phyloP scores from a whole-genome alignment of 305 asterid genomes.

The Fraxinus velutina region DNA sequence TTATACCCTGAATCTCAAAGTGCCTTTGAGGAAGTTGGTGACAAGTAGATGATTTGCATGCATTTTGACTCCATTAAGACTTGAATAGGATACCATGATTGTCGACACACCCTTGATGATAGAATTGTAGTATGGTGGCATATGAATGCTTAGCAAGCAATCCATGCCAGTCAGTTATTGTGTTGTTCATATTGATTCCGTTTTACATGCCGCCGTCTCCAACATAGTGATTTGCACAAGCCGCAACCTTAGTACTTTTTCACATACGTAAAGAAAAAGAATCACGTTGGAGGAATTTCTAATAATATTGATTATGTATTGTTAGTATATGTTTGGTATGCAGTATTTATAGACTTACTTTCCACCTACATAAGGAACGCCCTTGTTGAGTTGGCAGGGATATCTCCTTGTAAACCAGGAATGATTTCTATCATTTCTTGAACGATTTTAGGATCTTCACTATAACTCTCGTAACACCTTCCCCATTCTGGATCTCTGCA shows the following conservation, averaged over 20 bases:
- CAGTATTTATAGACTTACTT: conserved; percentile 20
- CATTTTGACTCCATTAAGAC: too few relatives aligned
- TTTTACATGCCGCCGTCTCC: conserved; percentile 51
- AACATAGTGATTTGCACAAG: conserved; percentile 48
- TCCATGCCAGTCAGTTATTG: conserved; percentile 13
- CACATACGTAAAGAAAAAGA: not conserved
- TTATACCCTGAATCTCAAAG: not conserved
- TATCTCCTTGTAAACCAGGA: not conserved
- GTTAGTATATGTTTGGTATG: not conserved
- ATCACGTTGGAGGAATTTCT: not conserved
- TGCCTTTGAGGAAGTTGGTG: too few relatives aligned
- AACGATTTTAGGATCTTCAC: conserved; percentile 36
- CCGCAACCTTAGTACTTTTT: conserved; percentile 39
- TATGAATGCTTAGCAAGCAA: conserved; percentile 38
- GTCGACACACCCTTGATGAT: conserved; percentile 28
- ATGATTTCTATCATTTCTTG: conserved; percentile 31
- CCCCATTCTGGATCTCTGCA: conserved; percentile 52
- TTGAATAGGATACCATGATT: too few relatives aligned
- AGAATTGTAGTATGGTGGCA: conserved; percentile 42
- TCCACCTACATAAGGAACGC: conserved; percentile 30
- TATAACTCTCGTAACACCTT: conserved; percentile 46
- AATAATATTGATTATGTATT: not conserved
- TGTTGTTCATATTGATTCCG: conserved; percentile 46
- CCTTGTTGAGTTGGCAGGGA: conserved; percentile 15
- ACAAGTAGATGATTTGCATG: too few relatives aligned